A percentile compares a stretch with the other conserved stretches of the same genome.
These are phyloP conservation scores for Sherardia arvensis DNA, from an alignment of 257 asterid genomes.

Conservation along the genomic window DNA sequence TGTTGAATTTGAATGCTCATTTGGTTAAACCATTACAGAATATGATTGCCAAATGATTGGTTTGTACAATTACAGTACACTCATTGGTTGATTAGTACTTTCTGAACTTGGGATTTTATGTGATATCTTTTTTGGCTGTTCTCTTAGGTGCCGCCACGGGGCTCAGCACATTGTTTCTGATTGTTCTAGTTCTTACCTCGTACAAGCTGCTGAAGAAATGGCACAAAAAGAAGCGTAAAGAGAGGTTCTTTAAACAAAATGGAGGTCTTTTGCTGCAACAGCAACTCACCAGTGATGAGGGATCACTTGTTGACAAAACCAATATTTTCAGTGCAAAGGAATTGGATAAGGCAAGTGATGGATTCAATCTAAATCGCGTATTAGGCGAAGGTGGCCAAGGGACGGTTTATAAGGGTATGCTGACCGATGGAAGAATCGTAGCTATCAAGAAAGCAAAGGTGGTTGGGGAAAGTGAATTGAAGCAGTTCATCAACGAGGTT, in stretches of 20 bases:
- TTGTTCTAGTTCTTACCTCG: background rate
- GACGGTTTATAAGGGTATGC: slow-evolving; percentile 11
- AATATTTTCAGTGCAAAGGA: slow-evolving; percentile 19
- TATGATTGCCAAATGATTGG: too few relatives aligned
- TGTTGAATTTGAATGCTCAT: too few relatives aligned
- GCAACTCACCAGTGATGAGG: slow-evolving; percentile 13
- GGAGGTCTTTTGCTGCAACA: slow-evolving; percentile 20
- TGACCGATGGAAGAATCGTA: slow-evolving; percentile 12
- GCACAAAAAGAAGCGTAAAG: slow-evolving; percentile 6
- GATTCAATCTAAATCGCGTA: slow-evolving; percentile 4
- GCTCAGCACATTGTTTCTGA: slow-evolving; percentile 1
- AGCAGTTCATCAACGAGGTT: slow-evolving; percentile 10
- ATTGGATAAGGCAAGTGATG: slow-evolving; percentile 5
- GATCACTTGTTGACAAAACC: slow-evolving; percentile 10
- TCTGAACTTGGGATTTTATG: background rate
- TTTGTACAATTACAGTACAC: background rate
- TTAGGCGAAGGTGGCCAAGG: slow-evolving; percentile 13
- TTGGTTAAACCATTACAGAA: background rate
- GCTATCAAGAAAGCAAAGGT: slow-evolving; percentile 2
- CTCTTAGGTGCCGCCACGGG: slow-evolving; percentile 5
- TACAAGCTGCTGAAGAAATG: slow-evolving; percentile 11
- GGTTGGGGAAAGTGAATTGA: slow-evolving; percentile 1
- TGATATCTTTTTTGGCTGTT: background rate
- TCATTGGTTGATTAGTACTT: background rate
- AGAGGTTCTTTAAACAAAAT: slow-evolving; percentile 16